Evolutionary conservation across 129 eudicot species (phyloP).

Genomic region (Ambrosia trifida): DNA sequence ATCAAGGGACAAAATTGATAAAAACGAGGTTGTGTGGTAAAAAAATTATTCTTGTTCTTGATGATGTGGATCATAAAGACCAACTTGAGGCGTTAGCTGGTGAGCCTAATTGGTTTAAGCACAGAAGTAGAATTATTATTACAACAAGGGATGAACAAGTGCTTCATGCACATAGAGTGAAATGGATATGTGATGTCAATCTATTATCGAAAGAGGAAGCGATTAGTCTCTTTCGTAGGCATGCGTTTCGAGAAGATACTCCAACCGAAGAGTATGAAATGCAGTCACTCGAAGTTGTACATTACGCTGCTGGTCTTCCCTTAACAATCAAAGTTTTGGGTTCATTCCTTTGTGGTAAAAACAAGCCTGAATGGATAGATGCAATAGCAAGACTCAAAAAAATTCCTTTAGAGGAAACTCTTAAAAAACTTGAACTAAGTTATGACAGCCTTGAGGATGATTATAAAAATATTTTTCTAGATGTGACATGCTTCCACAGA

Average conservation of each 20-base stretch:
- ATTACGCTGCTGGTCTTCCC: not conserved
- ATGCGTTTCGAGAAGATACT: not conserved
- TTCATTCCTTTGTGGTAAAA: not conserved
- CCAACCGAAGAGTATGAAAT: not conserved
- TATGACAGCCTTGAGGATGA: not conserved
- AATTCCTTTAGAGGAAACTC: not conserved
- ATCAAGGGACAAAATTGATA: not conserved
- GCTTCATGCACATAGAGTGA: not conserved
- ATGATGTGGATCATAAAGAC: not conserved
- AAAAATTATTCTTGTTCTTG: not conserved
- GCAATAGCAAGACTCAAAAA: not conserved
- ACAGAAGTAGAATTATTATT: conserved; percentile 15
- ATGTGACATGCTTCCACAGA: not conserved
- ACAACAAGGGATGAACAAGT: conserved; percentile 15
- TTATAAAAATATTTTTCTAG: conserved; percentile 1
- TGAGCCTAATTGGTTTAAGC: not conserved
- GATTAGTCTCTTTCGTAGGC: not conserved
- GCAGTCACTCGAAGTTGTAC: not conserved
- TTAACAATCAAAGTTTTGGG: not conserved
- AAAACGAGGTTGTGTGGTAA: not conserved
- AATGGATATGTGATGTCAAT: not conserved
- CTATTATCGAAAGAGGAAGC: not conserved
- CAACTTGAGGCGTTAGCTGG: not conserved
- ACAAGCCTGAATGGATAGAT: not conserved
- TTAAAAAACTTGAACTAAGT: not conserved